These are phyloP conservation scores for Andrographis paniculata DNA, from an alignment of 305 asterid species.

Conservation along the genomic window DNA sequence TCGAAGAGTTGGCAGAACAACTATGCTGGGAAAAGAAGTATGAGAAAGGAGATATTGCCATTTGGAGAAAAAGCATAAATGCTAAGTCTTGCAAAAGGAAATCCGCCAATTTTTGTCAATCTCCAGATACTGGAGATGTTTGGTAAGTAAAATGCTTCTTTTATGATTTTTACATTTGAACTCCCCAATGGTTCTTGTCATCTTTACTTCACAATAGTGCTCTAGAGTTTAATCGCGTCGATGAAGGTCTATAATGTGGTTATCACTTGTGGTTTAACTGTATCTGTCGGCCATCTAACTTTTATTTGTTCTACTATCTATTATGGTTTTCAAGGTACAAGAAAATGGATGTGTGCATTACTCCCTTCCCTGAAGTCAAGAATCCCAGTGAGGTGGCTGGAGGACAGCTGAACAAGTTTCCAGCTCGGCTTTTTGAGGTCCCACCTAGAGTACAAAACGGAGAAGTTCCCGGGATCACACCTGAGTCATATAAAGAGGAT, in stretches of 20 bases:
- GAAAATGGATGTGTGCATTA: conserved; percentile 67
- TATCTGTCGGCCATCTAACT: neutral
- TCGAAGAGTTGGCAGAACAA: conserved; percentile 69
- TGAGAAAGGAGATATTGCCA: conserved; percentile 83
- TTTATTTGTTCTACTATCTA: conserved; percentile 1
- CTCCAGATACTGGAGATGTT: conserved; percentile 53
- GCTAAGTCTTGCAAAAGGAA: conserved; percentile 51
- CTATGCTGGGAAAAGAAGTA: conserved; percentile 99
- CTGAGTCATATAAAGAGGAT: conserved; percentile 62
- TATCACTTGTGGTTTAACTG: too few relatives aligned
- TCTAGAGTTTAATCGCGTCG: too few relatives aligned
- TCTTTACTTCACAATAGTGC: too few relatives aligned
- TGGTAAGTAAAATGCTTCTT: conserved; percentile 47
- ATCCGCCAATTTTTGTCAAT: conserved; percentile 45
- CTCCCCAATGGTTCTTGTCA: too few relatives aligned
- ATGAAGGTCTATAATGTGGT: too few relatives aligned
- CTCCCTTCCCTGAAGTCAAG: conserved; percentile 56
- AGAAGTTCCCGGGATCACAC: conserved; percentile 52
- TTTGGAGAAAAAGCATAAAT: conserved; percentile 59
- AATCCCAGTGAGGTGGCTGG: conserved; percentile 43
- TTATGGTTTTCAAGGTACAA: conserved; percentile 49
- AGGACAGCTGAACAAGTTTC: conserved; percentile 64
- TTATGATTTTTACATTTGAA: too few relatives aligned
- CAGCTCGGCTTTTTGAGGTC: conserved; percentile 67
- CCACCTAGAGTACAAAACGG: conserved; percentile 71